phyloP scores from a whole-genome alignment of 192 early-diverging fungal species.

The Coemansia sp. region DNA sequence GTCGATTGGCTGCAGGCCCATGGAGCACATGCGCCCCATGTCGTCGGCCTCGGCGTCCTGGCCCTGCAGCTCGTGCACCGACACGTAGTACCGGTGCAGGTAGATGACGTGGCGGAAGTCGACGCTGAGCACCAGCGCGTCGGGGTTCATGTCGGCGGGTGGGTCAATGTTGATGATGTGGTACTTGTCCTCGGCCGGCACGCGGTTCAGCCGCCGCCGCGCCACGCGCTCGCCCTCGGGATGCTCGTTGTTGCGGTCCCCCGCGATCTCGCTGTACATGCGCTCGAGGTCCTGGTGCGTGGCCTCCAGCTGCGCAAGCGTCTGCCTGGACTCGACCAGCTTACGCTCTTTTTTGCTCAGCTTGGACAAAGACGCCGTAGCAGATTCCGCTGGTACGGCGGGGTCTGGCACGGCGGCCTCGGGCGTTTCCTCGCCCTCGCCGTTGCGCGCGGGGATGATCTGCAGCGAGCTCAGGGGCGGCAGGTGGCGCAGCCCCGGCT shows the following conservation, averaged over 20 bases:
- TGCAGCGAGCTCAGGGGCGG: conserved; percentile 36
- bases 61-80: conserved; percentile 22
- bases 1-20: conserved; percentile 36
- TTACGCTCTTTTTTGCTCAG: background rate
- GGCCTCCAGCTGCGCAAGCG: conserved; percentile 27
- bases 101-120: conserved; percentile 36
- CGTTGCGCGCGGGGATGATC: background rate
- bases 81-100: conserved; percentile 10
- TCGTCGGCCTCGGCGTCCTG: background rate
- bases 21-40: conserved; percentile 4
- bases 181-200: conserved; percentile 36
- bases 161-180: conserved; percentile 44
- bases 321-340: conserved; percentile 9
- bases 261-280: conserved; percentile 38
- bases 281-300: conserved; percentile 28
- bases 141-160: conserved; percentile 16
- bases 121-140: conserved; percentile 27
- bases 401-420: background rate
- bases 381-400: background rate
- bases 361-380: no score
- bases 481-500: conserved; percentile 35
- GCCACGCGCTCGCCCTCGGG: conserved; percentile 19
- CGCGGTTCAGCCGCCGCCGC: conserved; percentile 15
- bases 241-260: conserved; percentile 14
- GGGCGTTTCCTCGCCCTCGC: background rate